Conservation (phyloP, 108 stramenopile genomes). For the Fragilariopsis cylindrus region DNA sequence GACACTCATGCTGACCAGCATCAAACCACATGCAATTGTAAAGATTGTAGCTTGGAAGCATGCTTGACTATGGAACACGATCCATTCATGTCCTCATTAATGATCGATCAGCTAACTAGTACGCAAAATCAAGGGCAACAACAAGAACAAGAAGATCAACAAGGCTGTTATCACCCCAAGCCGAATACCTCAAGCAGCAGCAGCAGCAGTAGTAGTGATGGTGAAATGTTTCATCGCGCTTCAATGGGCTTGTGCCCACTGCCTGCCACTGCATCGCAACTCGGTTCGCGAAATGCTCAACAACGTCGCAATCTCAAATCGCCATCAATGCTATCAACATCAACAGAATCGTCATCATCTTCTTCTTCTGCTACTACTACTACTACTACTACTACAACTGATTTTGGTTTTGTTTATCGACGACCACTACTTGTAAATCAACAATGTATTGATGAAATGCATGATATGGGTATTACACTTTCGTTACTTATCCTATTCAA, state of each 20-base stretch:
- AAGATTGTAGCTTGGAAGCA: background rate
- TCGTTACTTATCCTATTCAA: slow-evolving; percentile 30
- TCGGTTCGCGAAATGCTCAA: background rate
- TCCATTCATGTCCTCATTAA: background rate
- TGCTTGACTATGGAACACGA: background rate
- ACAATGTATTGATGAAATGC: slow-evolving; percentile 17
- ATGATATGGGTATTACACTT: slow-evolving; percentile 23
- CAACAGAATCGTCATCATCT: background rate
- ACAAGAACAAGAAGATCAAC: background rate
- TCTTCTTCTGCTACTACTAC: no score
- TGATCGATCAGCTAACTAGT: background rate
- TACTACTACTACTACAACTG: background rate
- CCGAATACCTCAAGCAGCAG: background rate
- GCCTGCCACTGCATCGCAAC: background rate
- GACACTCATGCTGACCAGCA: no score
- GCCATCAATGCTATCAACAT: background rate
- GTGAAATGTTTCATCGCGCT: background rate
- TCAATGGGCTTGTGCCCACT: background rate
- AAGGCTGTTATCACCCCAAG: background rate
- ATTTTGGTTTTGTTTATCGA: slow-evolving; percentile 17
- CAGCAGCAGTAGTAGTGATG: background rate
- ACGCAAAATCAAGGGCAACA: background rate
- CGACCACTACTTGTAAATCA: slow-evolving; percentile 14
- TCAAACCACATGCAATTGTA: background rate
- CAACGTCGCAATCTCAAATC: background rate